These are phyloP conservation scores for Metarhizium album DNA, from an alignment of 2,329 filamentous ascomycete genomes.

Conservation along the genomic window DNA sequence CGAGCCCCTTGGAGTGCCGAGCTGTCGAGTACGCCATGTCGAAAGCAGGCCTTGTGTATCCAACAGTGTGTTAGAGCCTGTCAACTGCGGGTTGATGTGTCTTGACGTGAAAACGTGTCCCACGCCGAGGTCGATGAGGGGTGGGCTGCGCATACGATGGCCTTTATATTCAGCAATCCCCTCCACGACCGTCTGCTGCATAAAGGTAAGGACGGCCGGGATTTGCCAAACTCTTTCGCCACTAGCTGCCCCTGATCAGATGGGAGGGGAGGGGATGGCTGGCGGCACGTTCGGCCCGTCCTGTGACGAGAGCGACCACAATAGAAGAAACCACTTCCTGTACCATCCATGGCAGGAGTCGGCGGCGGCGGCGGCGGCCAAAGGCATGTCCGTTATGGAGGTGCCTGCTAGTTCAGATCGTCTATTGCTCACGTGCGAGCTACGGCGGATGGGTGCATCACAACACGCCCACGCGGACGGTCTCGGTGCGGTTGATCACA, in stretches of 20 bases:
- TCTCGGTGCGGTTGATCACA: background rate
- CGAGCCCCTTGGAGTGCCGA: background rate
- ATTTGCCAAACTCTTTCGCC: background rate
- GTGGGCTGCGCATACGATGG: background rate
- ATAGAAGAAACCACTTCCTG: background rate
- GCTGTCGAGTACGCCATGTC: background rate
- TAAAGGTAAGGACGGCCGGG: background rate
- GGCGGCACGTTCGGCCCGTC: background rate
- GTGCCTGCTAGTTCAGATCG: too few relatives aligned
- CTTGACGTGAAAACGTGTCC: background rate
- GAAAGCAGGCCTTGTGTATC: background rate
- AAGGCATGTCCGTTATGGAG: background rate
- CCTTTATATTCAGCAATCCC: background rate
- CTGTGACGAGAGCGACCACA: background rate
- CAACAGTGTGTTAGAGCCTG: background rate
- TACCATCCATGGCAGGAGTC: too few relatives aligned
- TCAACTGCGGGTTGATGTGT: background rate
- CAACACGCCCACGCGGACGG: background rate
- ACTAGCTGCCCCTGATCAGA: background rate
- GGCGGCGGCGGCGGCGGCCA: background rate
- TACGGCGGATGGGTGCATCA: background rate
- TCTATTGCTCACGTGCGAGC: background rate
- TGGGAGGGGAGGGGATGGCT: background rate
- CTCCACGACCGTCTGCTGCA: background rate
- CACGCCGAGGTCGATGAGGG: background rate